Conservation (phyloP, 805 yeast species). For the Peterozyma xylosa region DNA sequence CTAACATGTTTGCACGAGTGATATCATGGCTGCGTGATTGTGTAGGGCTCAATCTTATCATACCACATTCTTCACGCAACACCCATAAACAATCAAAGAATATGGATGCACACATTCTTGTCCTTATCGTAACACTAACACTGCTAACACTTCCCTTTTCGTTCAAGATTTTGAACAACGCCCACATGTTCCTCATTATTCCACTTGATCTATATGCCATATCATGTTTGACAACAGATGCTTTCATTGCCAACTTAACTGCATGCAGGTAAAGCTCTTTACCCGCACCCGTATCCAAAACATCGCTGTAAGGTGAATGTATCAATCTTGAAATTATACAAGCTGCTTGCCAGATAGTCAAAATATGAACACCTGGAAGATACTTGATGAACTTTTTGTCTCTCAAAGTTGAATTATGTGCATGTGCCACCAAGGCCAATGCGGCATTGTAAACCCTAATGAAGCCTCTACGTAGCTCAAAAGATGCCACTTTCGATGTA, state of each 20-base stretch:
- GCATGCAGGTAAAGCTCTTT: constrained; percentile 62
- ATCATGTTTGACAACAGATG: constrained; percentile 85
- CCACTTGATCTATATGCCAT: constrained; percentile 91
- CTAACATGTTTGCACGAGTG: constrained; percentile 11
- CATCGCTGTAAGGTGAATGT: constrained; percentile 64
- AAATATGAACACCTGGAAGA: constrained; percentile 75
- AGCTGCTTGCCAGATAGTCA: constrained; percentile 88
- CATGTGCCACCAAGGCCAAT: constrained; percentile 59
- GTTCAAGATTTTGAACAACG: constrained; percentile 62
- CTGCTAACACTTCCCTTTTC: constrained; percentile 35
- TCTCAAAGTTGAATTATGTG: constrained; percentile 49
- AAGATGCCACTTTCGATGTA: constrained; percentile 33
- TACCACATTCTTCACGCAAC: constrained; percentile 80
- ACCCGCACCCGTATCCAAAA: constrained; percentile 67
- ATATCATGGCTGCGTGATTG: not conserved
- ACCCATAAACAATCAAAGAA: constrained; percentile 88
- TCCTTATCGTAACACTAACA: constrained; percentile 51
- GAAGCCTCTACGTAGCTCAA: constrained; percentile 67
- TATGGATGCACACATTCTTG: constrained; percentile 88
- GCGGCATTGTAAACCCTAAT: constrained; percentile 79
- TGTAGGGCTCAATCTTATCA: constrained; percentile 52
- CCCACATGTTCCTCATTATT: constrained; percentile 93
- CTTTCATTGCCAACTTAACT: constrained; percentile 59
- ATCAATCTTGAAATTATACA: constrained; percentile 72
- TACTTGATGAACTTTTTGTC: constrained; percentile 62